A percentile compares a stretch with the other conserved stretches of the same genome.
Conservation (phyloP, 495 filamentous ascomycete genomes). For the Xylaria scruposa region DNA sequence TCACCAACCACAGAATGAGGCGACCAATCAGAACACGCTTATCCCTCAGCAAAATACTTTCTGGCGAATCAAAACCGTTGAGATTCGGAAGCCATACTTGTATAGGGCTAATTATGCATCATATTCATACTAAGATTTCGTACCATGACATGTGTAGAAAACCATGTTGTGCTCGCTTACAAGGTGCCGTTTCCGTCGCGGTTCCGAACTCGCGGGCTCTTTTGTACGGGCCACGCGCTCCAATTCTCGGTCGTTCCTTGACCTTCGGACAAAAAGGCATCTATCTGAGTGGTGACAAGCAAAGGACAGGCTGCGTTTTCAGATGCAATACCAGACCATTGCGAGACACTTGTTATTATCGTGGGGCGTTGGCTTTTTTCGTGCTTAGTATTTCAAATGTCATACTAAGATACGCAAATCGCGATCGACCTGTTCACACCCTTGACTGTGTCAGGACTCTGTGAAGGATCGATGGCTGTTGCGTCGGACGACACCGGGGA, state of each 20-base stretch:
- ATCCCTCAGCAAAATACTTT: slow-evolving; percentile 15
- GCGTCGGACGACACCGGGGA: slow-evolving; percentile 4
- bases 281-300: not conserved
- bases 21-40: slow-evolving; percentile 22
- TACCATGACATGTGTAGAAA: not conserved
- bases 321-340: not conserved
- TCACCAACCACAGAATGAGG: slow-evolving; percentile 25
- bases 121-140: not conserved
- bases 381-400: not conserved
- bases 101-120: slow-evolving; percentile 21
- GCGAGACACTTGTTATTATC: not conserved
- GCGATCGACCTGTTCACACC: not conserved
- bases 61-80: slow-evolving; percentile 4
- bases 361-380: not conserved
- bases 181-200: slow-evolving; percentile 1
- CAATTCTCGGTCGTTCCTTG: not conserved
- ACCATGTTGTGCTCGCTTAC: not conserved
- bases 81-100: not conserved
- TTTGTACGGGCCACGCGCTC: not conserved
- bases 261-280: slow-evolving; percentile 4
- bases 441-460: not conserved
- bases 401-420: not conserved
- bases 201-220: not conserved
- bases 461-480: not conserved
- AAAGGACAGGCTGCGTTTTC: not conserved